These are phyloP conservation scores for Coniochaeta pulveracea DNA, from an alignment of 2,329 filamentous ascomycete genomes.

Conservation along the genomic window DNA sequence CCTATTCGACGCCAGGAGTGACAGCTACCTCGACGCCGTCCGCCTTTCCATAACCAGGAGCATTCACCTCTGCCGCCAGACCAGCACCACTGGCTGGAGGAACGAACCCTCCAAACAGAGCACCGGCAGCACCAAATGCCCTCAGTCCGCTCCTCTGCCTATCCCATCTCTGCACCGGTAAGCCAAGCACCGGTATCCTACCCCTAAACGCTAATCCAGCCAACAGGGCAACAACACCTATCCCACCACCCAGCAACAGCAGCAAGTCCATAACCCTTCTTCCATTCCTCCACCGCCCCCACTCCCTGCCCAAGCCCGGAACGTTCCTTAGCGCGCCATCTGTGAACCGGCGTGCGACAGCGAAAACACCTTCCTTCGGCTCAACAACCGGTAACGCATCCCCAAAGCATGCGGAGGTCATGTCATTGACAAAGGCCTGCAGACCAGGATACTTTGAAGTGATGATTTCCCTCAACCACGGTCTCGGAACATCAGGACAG, in stretches of 20 bases:
- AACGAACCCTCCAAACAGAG: constrained; percentile 8
- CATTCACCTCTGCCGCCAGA: background rate
- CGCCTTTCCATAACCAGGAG: background rate
- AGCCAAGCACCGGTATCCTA: constrained; percentile 11
- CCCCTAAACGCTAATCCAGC: constrained; percentile 9
- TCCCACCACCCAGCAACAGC: constrained; percentile 6
- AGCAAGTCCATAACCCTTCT: constrained; percentile 1
- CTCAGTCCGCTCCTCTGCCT: constrained; percentile 7
- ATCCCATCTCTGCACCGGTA: constrained; percentile 13
- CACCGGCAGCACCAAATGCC: constrained; percentile 13
- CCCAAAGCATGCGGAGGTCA: constrained; percentile 5
- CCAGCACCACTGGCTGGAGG: background rate
- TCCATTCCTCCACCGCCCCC: constrained; percentile 10
- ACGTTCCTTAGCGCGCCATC: constrained; percentile 11
- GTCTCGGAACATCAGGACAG: constrained; percentile 20
- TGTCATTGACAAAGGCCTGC: constrained; percentile 12
- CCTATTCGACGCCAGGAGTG: background rate
- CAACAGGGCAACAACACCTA: constrained; percentile 4
- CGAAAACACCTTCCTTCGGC: background rate
- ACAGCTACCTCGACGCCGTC: constrained; percentile 2
- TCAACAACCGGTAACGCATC: constrained; percentile 6
- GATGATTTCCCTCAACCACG: constrained; percentile 19
- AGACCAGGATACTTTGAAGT: constrained; percentile 11
- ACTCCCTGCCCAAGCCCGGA: constrained; percentile 11
- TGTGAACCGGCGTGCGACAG: constrained; percentile 9